Evolutionary conservation across 805 yeast genomes (phyloP).

Genomic region (Kodamaea laetipori): DNA sequence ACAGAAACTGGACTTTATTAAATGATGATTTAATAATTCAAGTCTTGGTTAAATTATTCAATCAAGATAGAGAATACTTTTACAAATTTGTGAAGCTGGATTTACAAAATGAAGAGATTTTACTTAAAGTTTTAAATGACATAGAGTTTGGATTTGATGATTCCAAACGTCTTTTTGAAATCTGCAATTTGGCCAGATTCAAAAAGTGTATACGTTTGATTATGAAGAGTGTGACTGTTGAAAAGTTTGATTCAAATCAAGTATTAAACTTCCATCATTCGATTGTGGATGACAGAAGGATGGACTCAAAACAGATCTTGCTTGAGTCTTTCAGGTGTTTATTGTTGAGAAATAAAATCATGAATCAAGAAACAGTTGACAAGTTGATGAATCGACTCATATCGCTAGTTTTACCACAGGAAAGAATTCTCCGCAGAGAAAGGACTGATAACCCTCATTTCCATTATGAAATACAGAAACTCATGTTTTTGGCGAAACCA

Average conservation of each 20-base stretch:
- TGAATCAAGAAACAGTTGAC: conserved; percentile 14
- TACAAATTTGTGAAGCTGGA: conserved; percentile 2
- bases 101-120: conserved; percentile 2
- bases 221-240: conserved; percentile 2
- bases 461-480: conserved; percentile 18
- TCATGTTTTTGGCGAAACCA: conserved; percentile 17
- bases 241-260: not conserved
- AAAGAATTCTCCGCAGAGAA: conserved; percentile 10
- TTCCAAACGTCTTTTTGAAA: not conserved
- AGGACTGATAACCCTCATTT: not conserved
- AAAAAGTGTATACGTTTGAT: conserved; percentile 8
- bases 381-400: conserved; percentile 18
- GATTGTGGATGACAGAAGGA: not conserved
- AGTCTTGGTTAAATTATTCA: not conserved
- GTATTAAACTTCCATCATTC: conserved; percentile 2
- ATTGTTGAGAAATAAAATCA: conserved; percentile 15
- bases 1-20: conserved; percentile 6
- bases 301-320: conserved; percentile 12
- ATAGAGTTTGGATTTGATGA: not conserved
- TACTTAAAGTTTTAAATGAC: not conserved
- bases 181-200: not conserved
- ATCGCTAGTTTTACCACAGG: conserved; percentile 15
- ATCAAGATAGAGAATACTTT: not conserved
- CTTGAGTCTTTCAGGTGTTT: conserved; percentile 15
- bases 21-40: conserved; percentile 11